phyloP scores from a whole-genome alignment of 805 yeast genomes.

The Limtongozyma cylindracea region DNA sequence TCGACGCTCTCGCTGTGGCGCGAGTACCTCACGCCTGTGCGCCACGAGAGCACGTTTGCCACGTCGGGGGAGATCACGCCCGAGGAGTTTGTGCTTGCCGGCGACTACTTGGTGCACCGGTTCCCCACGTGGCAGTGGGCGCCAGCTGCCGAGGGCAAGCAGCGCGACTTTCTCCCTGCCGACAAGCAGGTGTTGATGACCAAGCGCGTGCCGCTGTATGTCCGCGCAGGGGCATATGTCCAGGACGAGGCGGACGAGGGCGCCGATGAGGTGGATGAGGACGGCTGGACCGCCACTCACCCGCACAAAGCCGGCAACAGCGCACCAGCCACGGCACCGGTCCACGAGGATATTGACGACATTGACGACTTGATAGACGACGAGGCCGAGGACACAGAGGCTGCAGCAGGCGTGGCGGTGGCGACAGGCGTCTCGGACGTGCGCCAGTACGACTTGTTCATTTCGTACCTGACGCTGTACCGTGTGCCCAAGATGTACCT shows the following conservation, averaged over 20 bases:
- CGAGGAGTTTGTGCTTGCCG: constrained; percentile 83
- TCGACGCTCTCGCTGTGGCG: constrained; percentile 57
- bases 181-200: constrained; percentile 80
- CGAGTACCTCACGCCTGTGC: constrained; percentile 82
- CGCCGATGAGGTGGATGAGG: constrained; percentile 1
- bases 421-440: constrained; percentile 8
- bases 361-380: constrained; percentile 21
- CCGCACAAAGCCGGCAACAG: constrained; percentile 1
- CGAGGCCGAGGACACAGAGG: constrained; percentile 9
- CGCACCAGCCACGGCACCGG: constrained; percentile 1
- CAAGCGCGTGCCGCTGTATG: constrained; percentile 67
- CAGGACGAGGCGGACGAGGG: constrained; percentile 11
- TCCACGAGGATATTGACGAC: constrained; percentile 6
- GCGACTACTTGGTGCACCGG: constrained; percentile 73
- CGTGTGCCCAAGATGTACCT: constrained; percentile 88
- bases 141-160: constrained; percentile 8
- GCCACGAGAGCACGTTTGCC: constrained; percentile 65
- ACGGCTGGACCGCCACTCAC: constrained; percentile 2
- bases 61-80: constrained; percentile 87
- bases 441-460: constrained; percentile 69
- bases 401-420: too few relatives aligned
- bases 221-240: constrained; percentile 34
- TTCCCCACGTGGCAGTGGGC: constrained; percentile 96
- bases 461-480: constrained; percentile 83
- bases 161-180: constrained; percentile 50